A percentile compares a stretch with the other conserved stretches of the same genome.
Conservation (phyloP, 495 filamentous ascomycete species). For the Penicillium pulvis region DNA sequence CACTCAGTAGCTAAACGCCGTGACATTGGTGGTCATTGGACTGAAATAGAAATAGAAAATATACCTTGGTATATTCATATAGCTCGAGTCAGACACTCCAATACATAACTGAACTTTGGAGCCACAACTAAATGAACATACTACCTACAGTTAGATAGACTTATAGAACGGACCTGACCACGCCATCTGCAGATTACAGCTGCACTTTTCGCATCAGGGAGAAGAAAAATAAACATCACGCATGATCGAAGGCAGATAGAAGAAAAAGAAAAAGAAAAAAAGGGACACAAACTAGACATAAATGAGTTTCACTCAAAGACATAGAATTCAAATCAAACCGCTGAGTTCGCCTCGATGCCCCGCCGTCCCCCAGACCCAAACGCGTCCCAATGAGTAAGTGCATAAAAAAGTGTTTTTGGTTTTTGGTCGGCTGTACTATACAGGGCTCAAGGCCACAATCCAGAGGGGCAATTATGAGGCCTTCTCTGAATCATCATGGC, state of each 20-base stretch:
- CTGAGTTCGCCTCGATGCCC: constrained; percentile 49
- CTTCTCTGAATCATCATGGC: constrained; percentile 53
- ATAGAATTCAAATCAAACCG: constrained; percentile 42
- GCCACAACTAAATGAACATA: constrained; percentile 10
- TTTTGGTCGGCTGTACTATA: constrained; percentile 46
- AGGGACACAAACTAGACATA: constrained; percentile 22
- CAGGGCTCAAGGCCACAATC: constrained; percentile 41
- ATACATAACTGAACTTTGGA: constrained; percentile 9
- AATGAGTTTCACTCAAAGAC: constrained; percentile 23
- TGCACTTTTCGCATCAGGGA: constrained; percentile 17
- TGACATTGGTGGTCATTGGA: neutral
- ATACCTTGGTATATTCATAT: neutral
- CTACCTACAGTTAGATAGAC: constrained; percentile 9
- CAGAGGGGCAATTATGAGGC: constrained; percentile 31
- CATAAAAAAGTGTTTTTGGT: constrained; percentile 35
- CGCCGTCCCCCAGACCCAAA: constrained; percentile 42
- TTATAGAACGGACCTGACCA: constrained; percentile 14
- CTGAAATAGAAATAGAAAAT: neutral
- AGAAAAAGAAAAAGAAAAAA: constrained; percentile 6
- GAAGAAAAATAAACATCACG: constrained; percentile 26
- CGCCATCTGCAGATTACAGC: constrained; percentile 18
- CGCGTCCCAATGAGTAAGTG: constrained; percentile 45
- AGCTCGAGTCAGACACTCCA: neutral
- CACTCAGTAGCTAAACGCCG: neutral
- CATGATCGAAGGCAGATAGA: constrained; percentile 26